Base-by-base conservation (phyloP, 2,329 filamentous ascomycete species). In the Hymenotorrendiella dingleyae region DNA sequence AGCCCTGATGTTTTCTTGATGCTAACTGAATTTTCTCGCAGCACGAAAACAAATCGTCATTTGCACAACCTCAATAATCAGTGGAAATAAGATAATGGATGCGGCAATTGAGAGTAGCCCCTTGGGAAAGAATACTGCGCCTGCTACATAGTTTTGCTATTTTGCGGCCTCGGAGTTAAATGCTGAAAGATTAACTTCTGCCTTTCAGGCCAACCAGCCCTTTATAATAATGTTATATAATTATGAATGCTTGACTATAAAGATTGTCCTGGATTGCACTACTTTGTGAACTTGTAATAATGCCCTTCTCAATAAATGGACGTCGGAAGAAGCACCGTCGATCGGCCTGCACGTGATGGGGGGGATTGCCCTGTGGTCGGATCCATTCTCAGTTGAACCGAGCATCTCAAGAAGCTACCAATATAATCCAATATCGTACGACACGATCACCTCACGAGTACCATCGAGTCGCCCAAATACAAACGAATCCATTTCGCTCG, bases 51-150 rank as follows among this genome's bases (percentile, higher is more conserved):
- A 86, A 59, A 84, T 98, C 54, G 73, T 98, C 36, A 90, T 98
- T 59, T 94, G 87, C 63, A 91, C 93, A 37, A 98, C 93, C 12
- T 86, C 86, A 41, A 83, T 98, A 30, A 80, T 97, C 46, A 94
- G 80, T 67, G 93, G 94, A 21, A 86, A 91, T 63, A 80, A 76
- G 58, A 86, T 96, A 68, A 90, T 98, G 74, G 84, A 87, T 36
- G 80, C 83, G 35, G 88, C 85, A 43, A 82, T 91, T 55, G 87
- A 93, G 70, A 84, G 74, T 59, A 46, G 47, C 14, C 40, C 47
- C 9, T 40, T 60, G 14, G 58, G 58, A 34, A 58, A 50, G 45
- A 55, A 41, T 45, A 49, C 40, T 42, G 43, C 39, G 20, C 34
- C 34, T 36, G 21, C 34, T 26, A 22, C 22, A 22, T 24, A 22